Percentiles rank a stretch among this genome's conserved stretches.
Evolutionary conservation across 257 asterid genomes (phyloP).

Genomic region (Agastache rugosa): DNA sequence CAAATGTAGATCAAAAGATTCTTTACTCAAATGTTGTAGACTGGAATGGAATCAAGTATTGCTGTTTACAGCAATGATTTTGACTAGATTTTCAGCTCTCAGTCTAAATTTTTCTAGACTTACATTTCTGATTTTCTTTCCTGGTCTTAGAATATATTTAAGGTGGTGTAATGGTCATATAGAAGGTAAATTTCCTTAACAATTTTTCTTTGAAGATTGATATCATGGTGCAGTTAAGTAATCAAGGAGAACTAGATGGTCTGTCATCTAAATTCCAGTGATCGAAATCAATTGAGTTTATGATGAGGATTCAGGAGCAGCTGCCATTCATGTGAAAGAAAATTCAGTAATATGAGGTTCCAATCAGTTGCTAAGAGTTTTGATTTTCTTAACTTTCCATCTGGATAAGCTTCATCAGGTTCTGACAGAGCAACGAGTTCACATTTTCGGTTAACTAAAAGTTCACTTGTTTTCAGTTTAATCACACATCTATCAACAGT

Average conservation of each 20-base stretch:
- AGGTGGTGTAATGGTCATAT: not conserved
- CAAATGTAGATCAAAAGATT: not conserved
- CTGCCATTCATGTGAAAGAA: not conserved
- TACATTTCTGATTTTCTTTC: not conserved
- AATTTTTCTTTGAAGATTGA: not conserved
- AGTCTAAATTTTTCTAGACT: not conserved
- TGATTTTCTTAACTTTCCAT: not conserved
- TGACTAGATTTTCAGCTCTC: not conserved
- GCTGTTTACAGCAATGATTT: not conserved
- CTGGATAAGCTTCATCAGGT: conserved; percentile 1
- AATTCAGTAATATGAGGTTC: not conserved
- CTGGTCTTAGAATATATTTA: conserved; percentile 17
- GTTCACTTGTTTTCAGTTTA: not conserved
- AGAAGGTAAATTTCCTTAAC: not conserved
- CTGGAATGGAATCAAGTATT: conserved; percentile 5
- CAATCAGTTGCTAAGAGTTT: not conserved
- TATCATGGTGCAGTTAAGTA: conserved; percentile 1
- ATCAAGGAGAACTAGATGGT: not conserved
- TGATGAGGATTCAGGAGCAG: not conserved
- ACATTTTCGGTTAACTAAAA: not conserved
- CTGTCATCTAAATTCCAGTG: not conserved
- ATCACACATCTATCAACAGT: not conserved
- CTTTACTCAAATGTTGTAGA: not conserved
- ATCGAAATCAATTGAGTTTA: not conserved
- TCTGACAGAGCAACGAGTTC: not conserved